phyloP scores from a whole-genome alignment of 495 filamentous ascomycete genomes.

The Neurospora sp. region DNA sequence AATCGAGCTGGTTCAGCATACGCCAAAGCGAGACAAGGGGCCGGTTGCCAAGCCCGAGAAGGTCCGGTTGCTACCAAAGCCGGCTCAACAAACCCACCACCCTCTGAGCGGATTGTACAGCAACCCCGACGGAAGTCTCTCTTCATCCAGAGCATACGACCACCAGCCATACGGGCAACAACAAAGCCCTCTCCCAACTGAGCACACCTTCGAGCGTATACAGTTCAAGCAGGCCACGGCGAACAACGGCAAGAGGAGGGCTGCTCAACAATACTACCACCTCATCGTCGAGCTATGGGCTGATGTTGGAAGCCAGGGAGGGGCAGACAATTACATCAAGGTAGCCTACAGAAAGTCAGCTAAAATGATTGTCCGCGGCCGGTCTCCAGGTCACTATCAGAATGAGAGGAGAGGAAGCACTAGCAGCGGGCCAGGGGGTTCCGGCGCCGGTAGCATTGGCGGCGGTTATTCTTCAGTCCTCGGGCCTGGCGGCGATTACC shows the following conservation, averaged over 20 bases:
- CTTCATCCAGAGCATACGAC: constrained; percentile 30
- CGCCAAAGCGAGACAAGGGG: constrained; percentile 89
- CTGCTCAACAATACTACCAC: constrained; percentile 90
- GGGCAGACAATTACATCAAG: constrained; percentile 52
- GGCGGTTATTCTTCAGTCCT: constrained; percentile 33
- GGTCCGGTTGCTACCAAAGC: constrained; percentile 57
- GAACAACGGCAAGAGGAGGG: constrained; percentile 88
- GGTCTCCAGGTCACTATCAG: constrained; percentile 89
- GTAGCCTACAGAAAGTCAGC: constrained; percentile 70
- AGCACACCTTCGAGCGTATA: constrained; percentile 80
- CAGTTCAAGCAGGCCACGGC: constrained; percentile 95
- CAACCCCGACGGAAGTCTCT: constrained; percentile 27
- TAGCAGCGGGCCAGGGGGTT: constrained; percentile 62
- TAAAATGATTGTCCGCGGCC: constrained; percentile 86
- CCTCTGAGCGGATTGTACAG: constrained; percentile 26
- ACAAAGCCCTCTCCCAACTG: constrained; percentile 35
- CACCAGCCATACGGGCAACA: constrained; percentile 25
- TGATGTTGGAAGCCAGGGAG: constrained; percentile 46
- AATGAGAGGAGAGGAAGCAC: constrained; percentile 66
- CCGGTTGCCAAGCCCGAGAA: constrained; percentile 70
- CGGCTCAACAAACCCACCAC: constrained; percentile 39
- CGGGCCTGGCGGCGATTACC: constrained; percentile 24
- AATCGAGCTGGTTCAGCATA: constrained; percentile 88
- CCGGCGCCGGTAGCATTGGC: constrained; percentile 39
- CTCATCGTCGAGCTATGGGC: constrained; percentile 83